A percentile compares a stretch with the other conserved stretches of the same genome.
Conservation (phyloP, 805 yeast genomes). For the Kluyveromyces starmeri region DNA sequence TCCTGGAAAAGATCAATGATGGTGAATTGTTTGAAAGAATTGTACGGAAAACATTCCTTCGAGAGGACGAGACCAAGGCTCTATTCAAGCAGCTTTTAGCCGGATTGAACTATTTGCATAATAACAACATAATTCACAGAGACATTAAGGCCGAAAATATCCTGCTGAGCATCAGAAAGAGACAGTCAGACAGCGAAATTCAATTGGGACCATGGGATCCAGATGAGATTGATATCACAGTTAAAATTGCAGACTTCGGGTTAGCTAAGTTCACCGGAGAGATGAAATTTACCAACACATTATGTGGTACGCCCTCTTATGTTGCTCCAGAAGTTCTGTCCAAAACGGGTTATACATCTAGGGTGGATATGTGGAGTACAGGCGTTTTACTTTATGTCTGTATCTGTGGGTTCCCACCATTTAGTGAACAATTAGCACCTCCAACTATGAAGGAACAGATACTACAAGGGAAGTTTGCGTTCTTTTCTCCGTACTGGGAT, state of each 20-base stretch:
- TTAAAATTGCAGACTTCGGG: constrained; percentile 82
- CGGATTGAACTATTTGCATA: constrained; percentile 62
- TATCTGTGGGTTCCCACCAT: constrained; percentile 78
- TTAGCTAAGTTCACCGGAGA: constrained; percentile 55
- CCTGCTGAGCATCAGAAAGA: constrained; percentile 41
- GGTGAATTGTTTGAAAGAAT: constrained; percentile 73
- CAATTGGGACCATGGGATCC: constrained; percentile 37
- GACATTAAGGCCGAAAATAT: constrained; percentile 78
- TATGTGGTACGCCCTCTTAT: constrained; percentile 83
- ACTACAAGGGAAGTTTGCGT: constrained; percentile 55
- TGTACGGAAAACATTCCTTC: constrained; percentile 50
- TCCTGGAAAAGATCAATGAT: constrained; percentile 62
- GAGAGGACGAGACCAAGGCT: constrained; percentile 54
- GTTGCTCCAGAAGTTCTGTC: constrained; percentile 73
- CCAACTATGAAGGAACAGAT: constrained; percentile 74
- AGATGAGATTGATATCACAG: constrained; percentile 51
- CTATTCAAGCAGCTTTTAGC: constrained; percentile 55
- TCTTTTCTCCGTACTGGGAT: constrained; percentile 77
- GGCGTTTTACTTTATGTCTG: constrained; percentile 75
- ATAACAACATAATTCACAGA: constrained; percentile 61
- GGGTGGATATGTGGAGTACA: constrained; percentile 75
- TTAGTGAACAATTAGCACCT: constrained; percentile 74
- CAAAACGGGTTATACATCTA: constrained; percentile 53
- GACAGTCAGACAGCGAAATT: constrained; percentile 23
- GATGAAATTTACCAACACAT: constrained; percentile 60